Evolutionary conservation across 805 yeast species (phyloP).

Genomic region (Kodamaea kakaduensis): DNA sequence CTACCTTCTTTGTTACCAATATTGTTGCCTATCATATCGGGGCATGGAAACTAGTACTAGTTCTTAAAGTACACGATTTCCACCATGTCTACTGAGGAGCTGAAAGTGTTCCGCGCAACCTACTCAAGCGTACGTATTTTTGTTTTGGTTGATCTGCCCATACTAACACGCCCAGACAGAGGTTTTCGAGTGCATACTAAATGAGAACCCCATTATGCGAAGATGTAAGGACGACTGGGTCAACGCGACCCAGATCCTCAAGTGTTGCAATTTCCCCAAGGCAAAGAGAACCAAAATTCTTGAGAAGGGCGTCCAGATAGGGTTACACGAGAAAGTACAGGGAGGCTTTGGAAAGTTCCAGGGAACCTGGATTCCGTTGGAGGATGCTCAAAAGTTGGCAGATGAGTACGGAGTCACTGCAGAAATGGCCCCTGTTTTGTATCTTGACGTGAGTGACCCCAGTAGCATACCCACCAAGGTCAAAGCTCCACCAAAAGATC

Average conservation of each 20-base stretch:
- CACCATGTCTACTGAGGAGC: slow-evolving; percentile 29
- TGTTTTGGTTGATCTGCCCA: background rate
- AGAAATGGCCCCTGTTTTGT: slow-evolving; percentile 40
- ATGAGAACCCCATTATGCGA: slow-evolving; percentile 81
- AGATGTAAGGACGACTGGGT: slow-evolving; percentile 92
- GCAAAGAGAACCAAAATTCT: slow-evolving; percentile 89
- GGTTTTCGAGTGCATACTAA: slow-evolving; percentile 70
- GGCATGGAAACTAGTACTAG: background rate
- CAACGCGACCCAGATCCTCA: slow-evolving; percentile 92
- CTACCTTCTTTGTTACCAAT: background rate
- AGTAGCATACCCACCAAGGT: slow-evolving; percentile 32
- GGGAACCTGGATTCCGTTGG: slow-evolving; percentile 93
- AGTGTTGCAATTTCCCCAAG: slow-evolving; percentile 91
- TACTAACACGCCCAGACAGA: slow-evolving; percentile 30
- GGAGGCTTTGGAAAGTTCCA: slow-evolving; percentile 98
- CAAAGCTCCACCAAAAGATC: slow-evolving; percentile 33
- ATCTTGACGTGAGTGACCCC: slow-evolving; percentile 35
- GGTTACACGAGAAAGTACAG: slow-evolving; percentile 87
- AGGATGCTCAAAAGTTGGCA: slow-evolving; percentile 54
- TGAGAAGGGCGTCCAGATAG: slow-evolving; percentile 89
- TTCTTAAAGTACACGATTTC: background rate
- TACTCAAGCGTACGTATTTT: slow-evolving; percentile 39
- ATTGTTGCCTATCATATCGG: background rate
- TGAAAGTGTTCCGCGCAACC: slow-evolving; percentile 43
- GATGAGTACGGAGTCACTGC: slow-evolving; percentile 36